Evolutionary conservation across 495 filamentous ascomycete species (phyloP), one percentile per base, ranked within the genome.

Genomic region (Tetracladium setigerum): DNA sequence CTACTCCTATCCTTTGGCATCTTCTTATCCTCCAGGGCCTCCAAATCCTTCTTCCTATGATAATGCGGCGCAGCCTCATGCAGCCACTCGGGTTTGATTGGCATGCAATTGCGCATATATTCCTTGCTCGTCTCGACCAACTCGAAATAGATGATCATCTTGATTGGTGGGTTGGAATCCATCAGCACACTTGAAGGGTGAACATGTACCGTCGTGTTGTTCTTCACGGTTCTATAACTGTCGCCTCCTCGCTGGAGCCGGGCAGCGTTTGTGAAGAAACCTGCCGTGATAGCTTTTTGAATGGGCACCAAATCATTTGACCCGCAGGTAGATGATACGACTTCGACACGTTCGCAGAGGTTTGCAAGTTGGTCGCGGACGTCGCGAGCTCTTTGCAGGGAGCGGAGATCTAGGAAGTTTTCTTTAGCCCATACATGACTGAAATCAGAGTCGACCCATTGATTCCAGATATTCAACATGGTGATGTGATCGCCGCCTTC

Each of bases 181-280:
- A 87, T 84, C 47, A 96, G 67, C 42, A 86, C 86, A 47, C 78
- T 84, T 44, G 81, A 86, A 1, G 92, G 92, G 61, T 98, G 92
- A 27, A 97, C 70, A 56, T 89, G 90, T 6, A 96, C 92, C 18
- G 85, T 87, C 66, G 86, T 80, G 34, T 83, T 86, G 42, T 86
- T 95, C 79, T 95, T 96, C 17, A 97, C 81, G 4, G 91, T 96
- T n/a, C 90, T 76, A 65, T 97, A 98, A 38, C 79, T 84, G 52
- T 95, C 87, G 10, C 92, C 94, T 5, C 81, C 85, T 30, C 84
- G 74, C 63, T 94, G 85, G 39, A 98, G 61, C 9, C 89, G 69
- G 2, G 94, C 92, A 0, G 92, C 89, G 55, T 98, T 95, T 5
- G 89, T 82, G 71, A 98, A 97, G 74, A 95, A 98, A 1, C 94